Conservation (phyloP, 805 yeast genomes). For the Schizosaccharomyces pombe region DNA sequence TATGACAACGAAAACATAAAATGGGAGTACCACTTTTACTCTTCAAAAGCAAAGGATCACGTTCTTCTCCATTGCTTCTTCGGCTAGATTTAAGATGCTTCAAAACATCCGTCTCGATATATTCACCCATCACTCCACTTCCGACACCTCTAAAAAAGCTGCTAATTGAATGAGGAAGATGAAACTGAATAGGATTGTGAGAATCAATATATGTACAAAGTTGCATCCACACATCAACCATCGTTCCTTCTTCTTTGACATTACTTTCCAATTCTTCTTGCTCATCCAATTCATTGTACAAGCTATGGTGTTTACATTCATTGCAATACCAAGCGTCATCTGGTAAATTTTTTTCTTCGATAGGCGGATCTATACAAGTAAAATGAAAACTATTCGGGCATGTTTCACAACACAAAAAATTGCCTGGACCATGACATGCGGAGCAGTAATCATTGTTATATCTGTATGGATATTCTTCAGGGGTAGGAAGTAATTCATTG, state of each 20-base stretch:
- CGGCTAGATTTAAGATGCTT: conserved; percentile 13
- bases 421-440: conserved; percentile 71
- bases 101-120: conserved; percentile 22
- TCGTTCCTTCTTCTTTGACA: background rate
- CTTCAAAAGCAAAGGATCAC: conserved; percentile 38
- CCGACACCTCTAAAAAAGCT: conserved; percentile 26
- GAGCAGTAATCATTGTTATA: conserved; percentile 70
- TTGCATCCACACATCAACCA: conserved; percentile 25
- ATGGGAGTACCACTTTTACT: conserved; percentile 47
- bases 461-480: conserved; percentile 18
- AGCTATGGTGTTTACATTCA: conserved; percentile 10
- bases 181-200: conserved; percentile 42
- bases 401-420: conserved; percentile 76
- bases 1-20: conserved; percentile 54
- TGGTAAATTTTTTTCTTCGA: conserved; percentile 49
- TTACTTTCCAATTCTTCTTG: background rate
- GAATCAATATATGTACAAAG: conserved; percentile 34
- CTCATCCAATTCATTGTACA: background rate
- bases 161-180: conserved; percentile 43
- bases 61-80: conserved; percentile 24
- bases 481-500: background rate
- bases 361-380: conserved; percentile 74
- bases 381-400: conserved; percentile 88
- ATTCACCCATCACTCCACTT: conserved; percentile 53
- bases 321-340: conserved; percentile 79